Evolutionary conservation across 177 flowering plant species (phyloP).

Genomic region (Telopea speciosissima): DNA sequence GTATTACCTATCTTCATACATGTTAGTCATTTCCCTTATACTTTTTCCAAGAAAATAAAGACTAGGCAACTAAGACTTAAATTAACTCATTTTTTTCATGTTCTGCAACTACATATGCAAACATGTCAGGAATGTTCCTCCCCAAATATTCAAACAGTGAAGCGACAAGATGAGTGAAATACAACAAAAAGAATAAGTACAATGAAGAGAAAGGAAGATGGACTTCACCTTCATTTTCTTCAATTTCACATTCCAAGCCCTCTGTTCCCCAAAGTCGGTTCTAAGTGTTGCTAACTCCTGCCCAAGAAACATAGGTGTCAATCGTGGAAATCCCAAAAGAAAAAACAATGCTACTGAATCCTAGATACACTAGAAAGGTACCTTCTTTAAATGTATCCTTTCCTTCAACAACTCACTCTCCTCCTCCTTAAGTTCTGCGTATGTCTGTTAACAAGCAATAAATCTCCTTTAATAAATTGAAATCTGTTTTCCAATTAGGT

Average conservation of each 20-base stretch:
- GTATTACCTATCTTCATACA: too few species aligned
- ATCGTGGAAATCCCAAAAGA: background rate
- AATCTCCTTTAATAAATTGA: too few species aligned
- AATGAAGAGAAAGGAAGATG: background rate
- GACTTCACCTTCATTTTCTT: conserved; percentile 60
- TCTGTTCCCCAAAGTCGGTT: conserved; percentile 32
- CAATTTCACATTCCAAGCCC: conserved; percentile 40
- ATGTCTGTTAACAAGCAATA: conserved; percentile 32
- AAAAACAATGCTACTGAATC: background rate
- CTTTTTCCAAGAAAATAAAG: too few species aligned
- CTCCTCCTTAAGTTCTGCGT: conserved; percentile 58
- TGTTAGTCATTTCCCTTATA: too few species aligned
- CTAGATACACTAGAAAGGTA: conserved; percentile 9
- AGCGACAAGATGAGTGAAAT: background rate
- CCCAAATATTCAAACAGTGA: too few species aligned
- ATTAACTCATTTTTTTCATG: too few species aligned
- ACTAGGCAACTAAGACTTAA: too few species aligned
- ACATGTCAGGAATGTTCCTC: too few species aligned
- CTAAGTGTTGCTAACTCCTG: conserved; percentile 49
- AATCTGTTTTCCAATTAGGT: background rate
- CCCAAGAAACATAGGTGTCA: background rate
- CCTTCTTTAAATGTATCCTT: conserved; percentile 45
- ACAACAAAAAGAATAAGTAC: background rate
- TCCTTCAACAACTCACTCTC: conserved; percentile 48
- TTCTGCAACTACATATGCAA: too few species aligned